Evolutionary conservation across 2,329 filamentous ascomycete species (phyloP).

Genomic region (Calonectria crousiana): DNA sequence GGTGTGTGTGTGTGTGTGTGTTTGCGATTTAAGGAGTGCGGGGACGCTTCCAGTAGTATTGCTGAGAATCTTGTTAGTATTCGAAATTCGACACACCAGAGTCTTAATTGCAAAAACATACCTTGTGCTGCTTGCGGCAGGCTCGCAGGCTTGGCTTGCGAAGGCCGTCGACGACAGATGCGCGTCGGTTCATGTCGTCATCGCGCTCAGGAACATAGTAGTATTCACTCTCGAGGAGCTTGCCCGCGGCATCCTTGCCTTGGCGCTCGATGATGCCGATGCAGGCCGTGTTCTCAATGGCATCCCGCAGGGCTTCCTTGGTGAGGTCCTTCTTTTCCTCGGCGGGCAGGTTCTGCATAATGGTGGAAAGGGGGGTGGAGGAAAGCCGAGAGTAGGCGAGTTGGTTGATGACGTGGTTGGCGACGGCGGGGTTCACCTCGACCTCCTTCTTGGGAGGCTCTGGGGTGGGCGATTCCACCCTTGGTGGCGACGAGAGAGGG

Average conservation of each 20-base stretch:
- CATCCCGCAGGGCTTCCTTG: constrained; percentile 73
- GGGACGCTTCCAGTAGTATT: constrained; percentile 79
- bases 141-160: constrained; percentile 89
- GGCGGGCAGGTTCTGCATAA: constrained; percentile 85
- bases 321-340: constrained; percentile 71
- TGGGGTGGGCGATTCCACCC: constrained; percentile 36
- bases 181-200: constrained; percentile 79
- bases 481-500: constrained; percentile 44
- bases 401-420: constrained; percentile 94
- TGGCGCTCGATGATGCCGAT: constrained; percentile 90
- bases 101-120: constrained; percentile 57
- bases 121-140: constrained; percentile 98
- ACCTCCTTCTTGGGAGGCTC: constrained; percentile 39
- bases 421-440: constrained; percentile 61
- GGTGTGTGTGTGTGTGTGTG: constrained; percentile 1
- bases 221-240: constrained; percentile 93
- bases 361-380: constrained; percentile 89
- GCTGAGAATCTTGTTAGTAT: constrained; percentile 56
- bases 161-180: constrained; percentile 86
- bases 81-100: not conserved
- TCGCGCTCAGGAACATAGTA: constrained; percentile 95
- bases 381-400: constrained; percentile 94
- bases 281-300: constrained; percentile 81
- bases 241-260: constrained; percentile 96
- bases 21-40: constrained; percentile 62